These are phyloP conservation scores for Lepidium didymum DNA, from an alignment of 345 rosid species.

Conservation along the genomic window DNA sequence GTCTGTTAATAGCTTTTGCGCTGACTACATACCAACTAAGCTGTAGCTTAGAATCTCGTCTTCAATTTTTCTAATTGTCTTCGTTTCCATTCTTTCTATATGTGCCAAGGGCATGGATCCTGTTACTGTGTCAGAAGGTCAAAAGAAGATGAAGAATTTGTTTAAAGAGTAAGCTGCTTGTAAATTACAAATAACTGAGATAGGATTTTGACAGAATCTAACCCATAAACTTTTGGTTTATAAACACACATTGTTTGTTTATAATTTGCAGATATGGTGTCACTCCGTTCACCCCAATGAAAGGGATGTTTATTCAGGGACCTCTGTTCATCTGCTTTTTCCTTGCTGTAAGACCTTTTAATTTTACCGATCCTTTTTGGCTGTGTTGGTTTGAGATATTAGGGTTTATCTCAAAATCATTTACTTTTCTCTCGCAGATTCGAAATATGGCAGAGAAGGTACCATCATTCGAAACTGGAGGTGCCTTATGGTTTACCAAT, in stretches of 20 bases:
- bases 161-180: conserved; percentile 61
- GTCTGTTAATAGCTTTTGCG: not conserved
- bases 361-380: not conserved
- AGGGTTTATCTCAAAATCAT: not conserved
- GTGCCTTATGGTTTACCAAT: conserved; percentile 77
- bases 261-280: conserved; percentile 60
- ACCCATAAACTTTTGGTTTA: not conserved
- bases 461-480: conserved; percentile 77
- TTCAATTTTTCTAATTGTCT: not conserved
- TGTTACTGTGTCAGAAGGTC: conserved; percentile 44
- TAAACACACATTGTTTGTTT: conserved; percentile 6
- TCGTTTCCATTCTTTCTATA: not conserved
- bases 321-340: conserved; percentile 74
- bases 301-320: conserved; percentile 75
- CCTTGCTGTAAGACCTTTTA: conserved; percentile 60
- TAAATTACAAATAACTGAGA: not conserved
- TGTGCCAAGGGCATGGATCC: conserved; percentile 48
- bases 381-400: not conserved
- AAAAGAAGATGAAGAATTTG: conserved; percentile 54
- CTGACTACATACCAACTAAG: not conserved
- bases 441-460: conserved; percentile 83
- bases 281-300: conserved; percentile 71
- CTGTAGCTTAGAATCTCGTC: not conserved
- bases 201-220: too few species aligned
- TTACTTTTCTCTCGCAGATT: conserved; percentile 35